Evolutionary conservation across 1,284 basidiomycete species (phyloP).

Genomic region (Ceratobasidium sp.): DNA sequence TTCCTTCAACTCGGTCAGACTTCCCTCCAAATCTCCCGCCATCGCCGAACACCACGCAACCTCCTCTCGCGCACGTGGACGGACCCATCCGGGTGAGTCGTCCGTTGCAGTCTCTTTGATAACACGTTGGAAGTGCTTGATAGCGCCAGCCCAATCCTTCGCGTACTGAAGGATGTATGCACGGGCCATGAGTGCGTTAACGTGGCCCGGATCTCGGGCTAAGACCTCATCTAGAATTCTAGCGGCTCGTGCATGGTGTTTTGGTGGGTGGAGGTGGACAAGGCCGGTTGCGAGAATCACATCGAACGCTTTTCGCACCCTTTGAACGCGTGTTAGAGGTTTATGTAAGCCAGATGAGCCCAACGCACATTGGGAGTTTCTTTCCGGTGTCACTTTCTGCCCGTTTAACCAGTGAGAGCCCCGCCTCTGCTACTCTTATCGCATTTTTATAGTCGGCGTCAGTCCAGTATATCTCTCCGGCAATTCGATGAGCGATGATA

Average conservation of each 20-base stretch:
- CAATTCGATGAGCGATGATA: slow-evolving; percentile 76
- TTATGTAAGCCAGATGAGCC: neutral
- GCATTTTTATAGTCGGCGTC: slow-evolving; percentile 84
- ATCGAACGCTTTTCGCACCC: slow-evolving; percentile 71
- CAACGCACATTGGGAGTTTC: slow-evolving; percentile 59
- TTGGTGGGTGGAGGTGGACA: slow-evolving; percentile 88
- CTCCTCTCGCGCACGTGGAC: slow-evolving; percentile 77
- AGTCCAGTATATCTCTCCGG: slow-evolving; percentile 75
- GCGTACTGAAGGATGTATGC: slow-evolving; percentile 78
- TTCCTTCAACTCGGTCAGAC: slow-evolving; percentile 65
- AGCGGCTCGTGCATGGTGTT: slow-evolving; percentile 85
- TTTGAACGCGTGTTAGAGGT: slow-evolving; percentile 52
- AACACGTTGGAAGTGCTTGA: slow-evolving; percentile 66
- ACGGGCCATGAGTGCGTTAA: slow-evolving; percentile 75
- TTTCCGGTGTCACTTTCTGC: slow-evolving; percentile 71
- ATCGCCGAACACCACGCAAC: slow-evolving; percentile 86
- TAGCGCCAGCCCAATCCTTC: slow-evolving; percentile 77
- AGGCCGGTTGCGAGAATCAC: slow-evolving; percentile 75
- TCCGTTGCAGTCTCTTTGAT: slow-evolving; percentile 59
- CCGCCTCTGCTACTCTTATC: slow-evolving; percentile 75
- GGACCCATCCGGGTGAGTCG: slow-evolving; percentile 62
- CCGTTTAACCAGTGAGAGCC: slow-evolving; percentile 68
- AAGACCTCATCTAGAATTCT: slow-evolving; percentile 80
- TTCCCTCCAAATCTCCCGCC: slow-evolving; percentile 64
- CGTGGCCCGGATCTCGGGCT: slow-evolving; percentile 68